Base-by-base conservation (phyloP, 495 filamentous ascomycete genomes). In the Pseudomonodictys pantanalensis region DNA sequence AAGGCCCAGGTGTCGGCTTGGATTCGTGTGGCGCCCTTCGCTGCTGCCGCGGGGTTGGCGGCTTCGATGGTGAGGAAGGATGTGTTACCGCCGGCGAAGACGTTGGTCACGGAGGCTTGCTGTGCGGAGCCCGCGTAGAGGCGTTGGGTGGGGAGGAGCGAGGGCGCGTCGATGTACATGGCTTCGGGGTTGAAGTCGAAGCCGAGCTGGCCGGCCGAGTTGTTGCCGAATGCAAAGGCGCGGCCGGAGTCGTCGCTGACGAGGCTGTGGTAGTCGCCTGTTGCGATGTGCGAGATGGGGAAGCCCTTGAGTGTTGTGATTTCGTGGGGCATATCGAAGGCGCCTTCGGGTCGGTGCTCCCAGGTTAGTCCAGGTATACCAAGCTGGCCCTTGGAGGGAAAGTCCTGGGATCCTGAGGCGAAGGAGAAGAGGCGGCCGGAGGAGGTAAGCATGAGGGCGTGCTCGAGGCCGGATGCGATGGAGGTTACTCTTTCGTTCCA, bases 171-270 rank as follows among this genome's bases (percentile, higher is more conserved):
- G 50, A 86, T 75, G 56, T 75, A 81, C 9, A 83, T 78, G 10
- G 80, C 70, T 32, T 85, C 81, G 0, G 82, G 67, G 47, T 83
- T 80, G 43, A 78, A 83, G 45, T 88, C 81, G 60, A 91, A 83
- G 6, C 92, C 92, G 9, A 97, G 75, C 71, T 97, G 93, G 29
- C 93, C 93, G 52, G 80, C 78, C 0, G 85, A 84, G 71, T 97
- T 97, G 69, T 96, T 91, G 20, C 93, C 93, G 72, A 96, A 98
- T 24, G 83, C 77, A 71, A 91, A 96, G n/a, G 91, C 79, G 23
- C 81, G 78, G 33, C 93, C 93, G 41, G 87, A 74, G 24, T 77
- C 79, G 66, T 91, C 88, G 17, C 90, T 77, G 1, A 79, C 86
- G 10, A 96, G 74, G 24, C 91, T 92, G 71, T 98, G 93, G 61